Percentiles rank a stretch among this genome's conserved stretches.
Evolutionary conservation across 768 basidiomycete species (phyloP).

Genomic region (Amylocystis lapponica): DNA sequence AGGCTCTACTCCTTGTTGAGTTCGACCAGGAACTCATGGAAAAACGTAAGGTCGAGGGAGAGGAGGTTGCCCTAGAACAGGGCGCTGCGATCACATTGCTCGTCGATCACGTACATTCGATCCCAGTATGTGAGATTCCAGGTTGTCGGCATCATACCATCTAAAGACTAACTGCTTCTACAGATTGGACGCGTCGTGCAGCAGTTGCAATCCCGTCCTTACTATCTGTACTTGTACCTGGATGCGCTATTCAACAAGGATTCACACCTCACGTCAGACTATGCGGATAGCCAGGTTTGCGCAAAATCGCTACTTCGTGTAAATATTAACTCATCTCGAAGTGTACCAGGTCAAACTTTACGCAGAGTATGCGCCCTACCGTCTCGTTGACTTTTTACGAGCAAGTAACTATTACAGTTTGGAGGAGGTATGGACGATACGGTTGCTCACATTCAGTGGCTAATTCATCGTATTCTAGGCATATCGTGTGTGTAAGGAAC

Average conservation of each 20-base stretch:
- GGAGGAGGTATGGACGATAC: conserved; percentile 50
- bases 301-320: not conserved
- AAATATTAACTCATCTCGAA: not conserved
- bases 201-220: conserved; percentile 69
- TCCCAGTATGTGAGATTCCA: conserved; percentile 57
- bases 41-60: conserved; percentile 40
- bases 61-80: conserved; percentile 35
- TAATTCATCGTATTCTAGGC: conserved; percentile 55
- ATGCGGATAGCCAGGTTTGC: conserved; percentile 79
- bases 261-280: conserved; percentile 69
- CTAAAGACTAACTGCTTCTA: not conserved
- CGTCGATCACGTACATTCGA: conserved; percentile 93
- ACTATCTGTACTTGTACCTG: conserved; percentile 89
- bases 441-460: not conserved
- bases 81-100: conserved; percentile 83
- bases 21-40: conserved; percentile 87
- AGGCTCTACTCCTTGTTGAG: conserved; percentile 86
- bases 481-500: conserved; percentile 76
- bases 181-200: conserved; percentile 86
- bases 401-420: conserved; percentile 89
- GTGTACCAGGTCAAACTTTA: conserved; percentile 71
- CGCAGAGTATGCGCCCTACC: conserved; percentile 75
- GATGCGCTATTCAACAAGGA: conserved; percentile 89
- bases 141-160: not conserved
- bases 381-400: conserved; percentile 86